Evolutionary conservation across 129 eudicot species (phyloP), one percentile per base, ranked within the genome.

Genomic region (Pseudognaphalium luteoalbum): DNA sequence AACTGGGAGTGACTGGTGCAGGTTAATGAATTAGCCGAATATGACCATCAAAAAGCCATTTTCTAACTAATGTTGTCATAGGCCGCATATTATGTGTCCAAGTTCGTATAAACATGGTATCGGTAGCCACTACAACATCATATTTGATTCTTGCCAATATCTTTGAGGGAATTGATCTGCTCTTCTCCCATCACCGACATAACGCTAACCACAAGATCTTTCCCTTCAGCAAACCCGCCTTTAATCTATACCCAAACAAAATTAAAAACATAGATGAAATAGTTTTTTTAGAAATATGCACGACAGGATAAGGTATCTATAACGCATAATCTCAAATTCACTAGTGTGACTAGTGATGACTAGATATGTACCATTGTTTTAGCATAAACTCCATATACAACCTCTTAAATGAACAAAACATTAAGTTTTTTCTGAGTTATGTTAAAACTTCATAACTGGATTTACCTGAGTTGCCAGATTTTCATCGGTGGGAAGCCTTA

Each of bases 401-500:
- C 32, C 28, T 59, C 30, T 2, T 20, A 20, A 58, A 20, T 5
- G 32, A 20, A 58, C 47, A 58, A 11, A 58, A 21, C 64, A 7
- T 64, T 29, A 32, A 64, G 16, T 5, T 32, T 12, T 64, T 7
- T 7, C 29, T 2, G 41, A 34, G 44, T 32, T 32, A 28, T 4
- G 4, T 29, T 19, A 28, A 34, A 74, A 14, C 4, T n/a, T 30
- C n/a, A 42, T 75, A 33, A 51, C 15, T 22, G 58, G 60, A 44
- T 66, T 41, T 17, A 75, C 79, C 76, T 68, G 84, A 12, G 74
- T 22, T 25, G 74, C 72, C 63, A 81, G 80, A 81, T 21, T 63
- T 39, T 81, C 84, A 74, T 81, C 80, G 56, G 80, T 81, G 17
- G 80, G 84, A 69, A 74, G 84, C 76, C 57, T 81, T 34, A 58